Base-by-base conservation (phyloP, 1,284 basidiomycete species). In the Trametes sp. region DNA sequence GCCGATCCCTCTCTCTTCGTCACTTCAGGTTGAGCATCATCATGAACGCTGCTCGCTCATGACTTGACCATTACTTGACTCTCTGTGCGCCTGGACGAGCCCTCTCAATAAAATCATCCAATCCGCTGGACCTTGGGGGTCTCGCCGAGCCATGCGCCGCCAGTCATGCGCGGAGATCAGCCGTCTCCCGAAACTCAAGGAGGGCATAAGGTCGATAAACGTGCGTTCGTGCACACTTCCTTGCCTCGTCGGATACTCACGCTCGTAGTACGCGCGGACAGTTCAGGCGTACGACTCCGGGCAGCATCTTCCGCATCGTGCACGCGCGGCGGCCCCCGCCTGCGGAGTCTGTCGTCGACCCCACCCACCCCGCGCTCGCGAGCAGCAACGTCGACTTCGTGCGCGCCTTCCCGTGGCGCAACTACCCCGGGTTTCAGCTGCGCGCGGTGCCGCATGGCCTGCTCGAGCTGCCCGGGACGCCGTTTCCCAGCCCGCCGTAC, bases 241-340 rank as follows among this genome's bases (percentile, higher is more conserved):
- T 5, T 26, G 24, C 46, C 23, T 14, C 19, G n/a, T 36, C 21
- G 42, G 3, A n/a, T 41, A 10, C 14, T 26, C 54, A 35, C 31
- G 35, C 52, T 26, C 4, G 24, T 23, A 42, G 21, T n/a, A 19
- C 31, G 21, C 16, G 19, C 16, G 19, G 8, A 7, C 51, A 75
- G 73, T 76, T 74, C 66, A 73, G 68, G 59, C 70, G 70, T 19
- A 74, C 70, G 5, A 74, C 72, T 0, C 74, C 73, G 5, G 75
- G 75, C 7, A 58, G 61, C 19, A 28, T 69, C 24, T 21, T 14
- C 14, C 56, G 42, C 14, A 41, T 70, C 33, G 11, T 61, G 41
- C 57, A 53, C 35, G 24, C 49, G 14, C 51, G 41, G 8, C 44
- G 42, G 29, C 50, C 66, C 0, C 58, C 46, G 16, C 29, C 54